These are phyloP conservation scores for Aspergillus tamarii DNA, from an alignment of 2,329 filamentous ascomycete genomes.

Conservation along the genomic window DNA sequence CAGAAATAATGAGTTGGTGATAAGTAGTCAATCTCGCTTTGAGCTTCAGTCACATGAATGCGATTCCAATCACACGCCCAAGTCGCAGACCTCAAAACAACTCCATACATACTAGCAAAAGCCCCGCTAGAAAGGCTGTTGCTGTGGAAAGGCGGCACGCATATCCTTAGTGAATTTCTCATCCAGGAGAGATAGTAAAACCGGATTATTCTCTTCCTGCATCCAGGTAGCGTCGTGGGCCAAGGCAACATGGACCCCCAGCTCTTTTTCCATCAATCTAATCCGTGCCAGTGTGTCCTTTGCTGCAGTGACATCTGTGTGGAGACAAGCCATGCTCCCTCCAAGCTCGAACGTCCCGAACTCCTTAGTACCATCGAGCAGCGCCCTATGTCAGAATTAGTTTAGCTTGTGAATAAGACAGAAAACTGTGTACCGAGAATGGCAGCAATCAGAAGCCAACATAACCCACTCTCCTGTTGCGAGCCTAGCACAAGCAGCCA, in stretches of 20 bases:
- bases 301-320: background rate
- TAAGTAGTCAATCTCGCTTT: too few relatives aligned
- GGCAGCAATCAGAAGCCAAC: background rate
- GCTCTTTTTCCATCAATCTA: background rate
- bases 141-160: background rate
- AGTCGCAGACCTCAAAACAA: background rate
- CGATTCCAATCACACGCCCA: background rate
- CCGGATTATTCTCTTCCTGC: background rate
- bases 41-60: background rate
- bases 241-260: background rate
- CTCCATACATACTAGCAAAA: background rate
- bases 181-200: background rate
- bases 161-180: background rate
- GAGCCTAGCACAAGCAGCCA: background rate
- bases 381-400: background rate
- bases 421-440: background rate
- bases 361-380: background rate
- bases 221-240: background rate
- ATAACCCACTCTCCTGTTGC: background rate
- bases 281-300: background rate
- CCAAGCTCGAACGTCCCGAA: background rate
- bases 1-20: too few relatives aligned
- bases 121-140: background rate
- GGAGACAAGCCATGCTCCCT: background rate
- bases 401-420: accelerated